phyloP scores from a whole-genome alignment of 352 stramenopile species.

The Chrysophaeum taylorii region DNA sequence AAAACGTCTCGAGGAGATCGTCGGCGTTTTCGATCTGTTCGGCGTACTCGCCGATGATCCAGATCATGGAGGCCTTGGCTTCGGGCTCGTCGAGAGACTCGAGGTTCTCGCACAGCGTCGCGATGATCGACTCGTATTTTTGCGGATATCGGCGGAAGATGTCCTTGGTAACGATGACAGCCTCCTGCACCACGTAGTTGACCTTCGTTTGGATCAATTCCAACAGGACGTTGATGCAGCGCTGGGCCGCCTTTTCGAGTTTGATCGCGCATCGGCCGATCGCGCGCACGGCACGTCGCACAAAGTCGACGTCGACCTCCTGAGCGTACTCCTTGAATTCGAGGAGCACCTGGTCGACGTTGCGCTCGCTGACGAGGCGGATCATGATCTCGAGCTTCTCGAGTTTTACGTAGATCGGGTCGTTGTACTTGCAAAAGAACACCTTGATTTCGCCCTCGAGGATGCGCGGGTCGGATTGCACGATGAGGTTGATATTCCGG shows the following conservation, averaged over 20 bases:
- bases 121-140: constrained; percentile 98
- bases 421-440: constrained; percentile 99
- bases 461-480: constrained; percentile 90
- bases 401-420: constrained; percentile 96
- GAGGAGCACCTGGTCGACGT: constrained; percentile 95
- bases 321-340: constrained; percentile 99
- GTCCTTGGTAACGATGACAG: constrained; percentile 98
- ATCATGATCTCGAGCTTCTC: constrained; percentile 99
- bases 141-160: constrained; percentile 99
- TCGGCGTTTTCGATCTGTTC: constrained; percentile 98
- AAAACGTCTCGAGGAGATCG: constrained; percentile 95
- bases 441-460: constrained; percentile 84
- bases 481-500: constrained; percentile 98
- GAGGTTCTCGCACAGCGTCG: constrained; percentile 96
- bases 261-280: constrained; percentile 96
- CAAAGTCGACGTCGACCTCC: constrained; percentile 98
- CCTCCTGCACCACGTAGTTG: constrained; percentile 98
- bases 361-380: constrained; percentile 88
- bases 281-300: constrained; percentile 86
- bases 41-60: constrained; percentile 99
- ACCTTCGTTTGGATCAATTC: constrained; percentile 98
- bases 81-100: constrained; percentile 97
- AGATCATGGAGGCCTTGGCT: constrained; percentile 98
- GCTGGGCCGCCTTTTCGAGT: constrained; percentile 89
- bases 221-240: constrained; percentile 96